Percentiles rank a stretch among this genome's conserved stretches.
Evolutionary conservation across 2,329 filamentous ascomycete species (phyloP).

Genomic region (Colletotrichum euphorbiae): DNA sequence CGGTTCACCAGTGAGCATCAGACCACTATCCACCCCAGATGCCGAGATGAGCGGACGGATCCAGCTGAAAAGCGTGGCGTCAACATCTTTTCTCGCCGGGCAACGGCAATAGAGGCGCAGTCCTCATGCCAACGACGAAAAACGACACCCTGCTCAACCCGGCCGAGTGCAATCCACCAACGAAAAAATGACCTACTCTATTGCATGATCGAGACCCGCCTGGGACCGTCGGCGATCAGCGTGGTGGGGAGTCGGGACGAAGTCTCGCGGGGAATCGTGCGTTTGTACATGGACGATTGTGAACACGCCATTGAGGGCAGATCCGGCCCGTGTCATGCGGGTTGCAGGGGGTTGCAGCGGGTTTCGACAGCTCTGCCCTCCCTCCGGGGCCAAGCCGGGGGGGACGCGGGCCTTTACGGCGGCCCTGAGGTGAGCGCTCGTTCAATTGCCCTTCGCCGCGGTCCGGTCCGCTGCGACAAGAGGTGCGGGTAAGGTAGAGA

Average conservation of each 20-base stretch:
- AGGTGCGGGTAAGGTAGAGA: neutral
- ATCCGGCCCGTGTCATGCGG: conserved; percentile 23
- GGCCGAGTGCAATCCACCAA: neutral
- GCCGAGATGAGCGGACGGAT: conserved; percentile 18
- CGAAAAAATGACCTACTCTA: neutral
- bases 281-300: neutral
- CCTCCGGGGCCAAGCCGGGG: conserved; percentile 17
- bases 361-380: neutral
- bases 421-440: conserved; percentile 7
- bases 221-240: conserved; percentile 13
- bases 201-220: conserved; percentile 6
- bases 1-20: neutral
- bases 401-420: conserved; percentile 12
- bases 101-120: conserved; percentile 19
- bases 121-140: conserved; percentile 3
- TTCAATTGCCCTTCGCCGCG: neutral
- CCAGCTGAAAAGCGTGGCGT: conserved; percentile 25
- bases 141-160: neutral
- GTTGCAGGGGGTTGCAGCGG: conserved; percentile 14
- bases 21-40: conserved; percentile 24
- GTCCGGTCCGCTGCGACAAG: conserved; percentile 23
- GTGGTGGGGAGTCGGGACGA: neutral
- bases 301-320: conserved; percentile 20
- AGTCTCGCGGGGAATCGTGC: conserved; percentile 14
- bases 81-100: neutral